Evolutionary conservation across 2,329 filamentous ascomycete species (phyloP), one percentile per base, ranked within the genome.

Genomic region (Talaromyces sp.): DNA sequence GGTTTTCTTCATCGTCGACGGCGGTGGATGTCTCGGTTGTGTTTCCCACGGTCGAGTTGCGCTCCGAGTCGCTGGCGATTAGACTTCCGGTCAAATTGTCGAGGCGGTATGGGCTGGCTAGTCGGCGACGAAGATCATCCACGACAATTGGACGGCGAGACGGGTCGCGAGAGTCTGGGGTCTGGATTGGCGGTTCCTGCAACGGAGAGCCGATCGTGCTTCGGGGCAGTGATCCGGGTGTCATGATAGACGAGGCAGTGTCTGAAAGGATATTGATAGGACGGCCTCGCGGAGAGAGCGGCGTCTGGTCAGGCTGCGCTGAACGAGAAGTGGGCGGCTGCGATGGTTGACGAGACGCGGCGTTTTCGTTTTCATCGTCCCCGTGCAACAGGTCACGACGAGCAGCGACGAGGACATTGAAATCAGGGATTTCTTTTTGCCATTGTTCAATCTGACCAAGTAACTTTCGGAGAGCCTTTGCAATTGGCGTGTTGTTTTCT

Each of bases 321-420:
- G 58, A 27, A 17, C 55, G 58, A 42, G 61, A 58, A n/a, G 51
- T 60, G 3, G 68, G 64, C 27, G 69, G 60, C 55, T 67, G 66
- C 3, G 70, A 70, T 17, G 62, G 49, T 39, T 69, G 68, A 25
- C 65, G 65, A 33, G 69, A 66, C 19, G 64, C 58, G 57, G 42
- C 55, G 1, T 67, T 63, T 30, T 36, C 8, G 62, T 30, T 44
- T 27, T 39, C 61, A n/a, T 75, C 71, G 7, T 71, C 71, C 7
- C 70, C 68, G 54, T 76, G 74, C 4, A 78, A 69, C 1, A 78
- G 61, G 54, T 77, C 72, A 13, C 72, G 70, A 81, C 86, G 73
- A 83, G 86, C 75, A 82, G 87, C 71, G 4, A 92, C 77, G 2
- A 92, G 80, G 42, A 89, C 86, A 57, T 91, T 87, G 70, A 92